Conservation (phyloP, 768 basidiomycete species). For the Clitopilus hobsonii region DNA sequence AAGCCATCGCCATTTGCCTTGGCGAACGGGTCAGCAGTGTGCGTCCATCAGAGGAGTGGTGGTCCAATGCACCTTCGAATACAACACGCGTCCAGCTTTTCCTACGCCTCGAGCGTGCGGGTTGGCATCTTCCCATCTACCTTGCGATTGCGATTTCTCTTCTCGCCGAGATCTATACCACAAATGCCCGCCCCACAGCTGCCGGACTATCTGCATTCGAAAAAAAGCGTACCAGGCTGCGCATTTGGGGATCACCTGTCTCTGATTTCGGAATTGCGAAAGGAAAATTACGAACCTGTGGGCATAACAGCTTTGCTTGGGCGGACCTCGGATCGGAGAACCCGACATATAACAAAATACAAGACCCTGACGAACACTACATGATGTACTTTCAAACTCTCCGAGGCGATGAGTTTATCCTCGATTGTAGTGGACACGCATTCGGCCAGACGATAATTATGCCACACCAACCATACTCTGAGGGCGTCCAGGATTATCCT, state of each 20-base stretch:
- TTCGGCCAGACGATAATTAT: no score
- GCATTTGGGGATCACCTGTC: neutral
- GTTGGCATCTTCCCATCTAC: neutral
- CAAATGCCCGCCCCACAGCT: neutral
- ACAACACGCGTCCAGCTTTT: neutral
- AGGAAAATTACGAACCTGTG: neutral
- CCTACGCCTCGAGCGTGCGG: neutral
- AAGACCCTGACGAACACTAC: neutral
- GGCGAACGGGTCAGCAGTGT: neutral
- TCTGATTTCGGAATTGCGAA: neutral
- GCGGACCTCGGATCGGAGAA: neutral
- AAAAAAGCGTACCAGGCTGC: neutral
- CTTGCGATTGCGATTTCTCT: neutral
- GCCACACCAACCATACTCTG: neutral
- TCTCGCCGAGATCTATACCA: neutral
- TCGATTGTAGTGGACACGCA: neutral
- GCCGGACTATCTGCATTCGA: neutral
- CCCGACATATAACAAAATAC: neutral
- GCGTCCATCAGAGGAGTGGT: neutral
- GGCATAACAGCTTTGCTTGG: neutral
- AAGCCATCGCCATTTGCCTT: neutral
- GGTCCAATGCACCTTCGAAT: neutral
- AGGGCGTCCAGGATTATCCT: neutral
- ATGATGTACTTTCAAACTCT: neutral
- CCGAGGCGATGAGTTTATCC: neutral